Percentiles rank a stretch among this genome's conserved stretches.
These are phyloP conservation scores for Vigna unguiculata DNA, from an alignment of 306 rosid species.

Conservation along the genomic window DNA sequence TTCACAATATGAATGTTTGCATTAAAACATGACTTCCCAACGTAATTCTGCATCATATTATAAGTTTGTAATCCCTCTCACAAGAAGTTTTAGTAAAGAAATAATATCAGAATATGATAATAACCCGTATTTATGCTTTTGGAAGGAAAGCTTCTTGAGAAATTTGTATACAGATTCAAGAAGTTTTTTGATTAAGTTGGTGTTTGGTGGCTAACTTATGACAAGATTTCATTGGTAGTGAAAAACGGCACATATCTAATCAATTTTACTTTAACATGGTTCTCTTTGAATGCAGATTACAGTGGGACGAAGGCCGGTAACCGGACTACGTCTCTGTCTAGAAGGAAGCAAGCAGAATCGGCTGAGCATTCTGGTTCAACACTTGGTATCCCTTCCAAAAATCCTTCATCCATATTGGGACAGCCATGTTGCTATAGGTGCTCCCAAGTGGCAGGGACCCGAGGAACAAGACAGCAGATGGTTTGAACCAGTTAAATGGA, in stretches of 20 bases:
- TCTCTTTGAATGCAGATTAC: conserved; percentile 62
- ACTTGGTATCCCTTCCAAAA: conserved; percentile 78
- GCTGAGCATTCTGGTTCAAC: conserved; percentile 71
- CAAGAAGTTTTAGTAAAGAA: background rate
- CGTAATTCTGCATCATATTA: background rate
- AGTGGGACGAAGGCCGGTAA: conserved; percentile 84
- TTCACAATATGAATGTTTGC: background rate
- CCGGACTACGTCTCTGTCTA: conserved; percentile 67
- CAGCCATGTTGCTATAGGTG: conserved; percentile 76
- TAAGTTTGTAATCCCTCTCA: background rate
- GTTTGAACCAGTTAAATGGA: conserved; percentile 92
- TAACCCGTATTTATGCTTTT: background rate
- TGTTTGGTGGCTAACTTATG: conserved; percentile 8
- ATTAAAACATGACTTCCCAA: background rate
- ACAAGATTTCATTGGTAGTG: background rate
- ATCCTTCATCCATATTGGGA: conserved; percentile 81
- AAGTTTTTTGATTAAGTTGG: background rate
- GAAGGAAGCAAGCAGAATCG: conserved; percentile 82
- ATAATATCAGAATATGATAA: background rate
- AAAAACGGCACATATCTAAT: background rate
- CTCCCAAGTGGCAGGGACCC: conserved; percentile 90
- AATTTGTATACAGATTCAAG: background rate
- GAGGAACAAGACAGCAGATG: conserved; percentile 94
- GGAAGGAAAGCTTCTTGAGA: background rate
- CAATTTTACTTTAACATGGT: conserved; percentile 13